These are phyloP conservation scores for Blastobotrys persicus DNA, from an alignment of 1,139 yeast genomes.

Conservation along the genomic window DNA sequence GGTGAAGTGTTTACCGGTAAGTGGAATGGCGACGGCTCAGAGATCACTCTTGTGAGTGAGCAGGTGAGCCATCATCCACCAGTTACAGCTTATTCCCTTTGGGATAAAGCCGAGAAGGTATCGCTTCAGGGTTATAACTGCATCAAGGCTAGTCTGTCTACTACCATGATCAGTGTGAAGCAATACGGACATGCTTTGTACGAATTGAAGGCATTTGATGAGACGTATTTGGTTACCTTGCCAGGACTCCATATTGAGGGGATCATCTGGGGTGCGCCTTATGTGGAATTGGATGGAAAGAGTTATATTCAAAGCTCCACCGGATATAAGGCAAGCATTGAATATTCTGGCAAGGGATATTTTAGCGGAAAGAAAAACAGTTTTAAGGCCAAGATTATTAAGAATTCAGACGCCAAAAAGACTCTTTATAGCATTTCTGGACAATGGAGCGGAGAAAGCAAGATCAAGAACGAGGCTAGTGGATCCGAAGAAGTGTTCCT, in stretches of 20 bases:
- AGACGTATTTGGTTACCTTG: constrained; percentile 74
- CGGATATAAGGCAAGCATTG: constrained; percentile 73
- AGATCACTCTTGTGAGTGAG: constrained; percentile 74
- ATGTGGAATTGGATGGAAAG: constrained; percentile 76
- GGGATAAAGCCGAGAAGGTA: constrained; percentile 67
- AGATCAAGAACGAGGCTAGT: constrained; percentile 39
- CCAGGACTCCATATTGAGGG: constrained; percentile 98
- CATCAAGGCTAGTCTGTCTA: constrained; percentile 76
- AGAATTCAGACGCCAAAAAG: constrained; percentile 53
- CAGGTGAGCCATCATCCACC: constrained; percentile 98
- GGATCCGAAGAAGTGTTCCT: constrained; percentile 56
- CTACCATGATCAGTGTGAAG: constrained; percentile 76
- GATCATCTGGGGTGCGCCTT: constrained; percentile 82
- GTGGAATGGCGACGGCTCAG: constrained; percentile 64
- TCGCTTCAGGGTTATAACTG: constrained; percentile 85
- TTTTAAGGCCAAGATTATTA: constrained; percentile 77
- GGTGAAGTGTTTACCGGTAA: constrained; percentile 91
- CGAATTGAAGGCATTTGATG: constrained; percentile 55
- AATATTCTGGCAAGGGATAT: constrained; percentile 89
- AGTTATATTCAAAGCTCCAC: constrained; percentile 76
- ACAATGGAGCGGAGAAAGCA: constrained; percentile 85
- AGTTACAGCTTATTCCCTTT: constrained; percentile 79
- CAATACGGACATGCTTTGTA: constrained; percentile 90
- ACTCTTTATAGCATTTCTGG: constrained; percentile 79
- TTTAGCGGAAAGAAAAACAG: constrained; percentile 94